Base-by-base conservation (phyloP, 2,329 filamentous ascomycete species). In the Myriosclerotinia duriaeana region DNA sequence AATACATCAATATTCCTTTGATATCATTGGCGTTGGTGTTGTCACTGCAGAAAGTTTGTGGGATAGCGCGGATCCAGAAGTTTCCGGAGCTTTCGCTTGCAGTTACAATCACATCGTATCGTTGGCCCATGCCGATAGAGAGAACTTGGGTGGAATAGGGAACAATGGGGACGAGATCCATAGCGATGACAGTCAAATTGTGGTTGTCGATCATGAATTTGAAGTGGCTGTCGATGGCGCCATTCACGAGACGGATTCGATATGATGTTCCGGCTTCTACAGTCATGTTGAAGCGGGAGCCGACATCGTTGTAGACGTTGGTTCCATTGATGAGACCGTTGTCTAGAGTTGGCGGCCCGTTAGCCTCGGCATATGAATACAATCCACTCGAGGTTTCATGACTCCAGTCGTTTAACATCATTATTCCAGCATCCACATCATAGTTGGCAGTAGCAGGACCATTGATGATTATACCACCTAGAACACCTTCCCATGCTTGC, bases 131-230 rank as follows among this genome's bases (percentile, higher is more conserved):
- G 30, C 82, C 86, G 17, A 90, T 78, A 6, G 80, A 84, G 15
- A 65, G 26, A 14, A 53, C 30, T 12, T 46, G 53, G 3, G 66
- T 69, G 5, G 36, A 36, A 17, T 69, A 68, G 2, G 66, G 65
- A 1, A 65, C 63, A 44, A 71, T 69, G 5, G 68, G 66, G 0
- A 88, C 84, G 15, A 80, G 74, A 55, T 88, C 81, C 73, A 90
- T 91, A 77, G 87, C 87, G 56, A 91, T 80, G 8, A 83, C 84
- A 0, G 87, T 88, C 1, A 85, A 71, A 6, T 82, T 87, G 64
- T 82, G 73, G 3, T 81, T 81, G 60, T 85, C 81, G 30, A 77
- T 78, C 1, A 80, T 73, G 5, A 80, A 73, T 5, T 82, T 81
- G 78, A 84, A 85, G 8, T 72, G 69, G 0, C 74, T 77, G 30